Evolutionary conservation across 1,139 yeast genomes (phyloP), one percentile per base, ranked within the genome.

Genomic region (Geotrichum citri-aurantii): DNA sequence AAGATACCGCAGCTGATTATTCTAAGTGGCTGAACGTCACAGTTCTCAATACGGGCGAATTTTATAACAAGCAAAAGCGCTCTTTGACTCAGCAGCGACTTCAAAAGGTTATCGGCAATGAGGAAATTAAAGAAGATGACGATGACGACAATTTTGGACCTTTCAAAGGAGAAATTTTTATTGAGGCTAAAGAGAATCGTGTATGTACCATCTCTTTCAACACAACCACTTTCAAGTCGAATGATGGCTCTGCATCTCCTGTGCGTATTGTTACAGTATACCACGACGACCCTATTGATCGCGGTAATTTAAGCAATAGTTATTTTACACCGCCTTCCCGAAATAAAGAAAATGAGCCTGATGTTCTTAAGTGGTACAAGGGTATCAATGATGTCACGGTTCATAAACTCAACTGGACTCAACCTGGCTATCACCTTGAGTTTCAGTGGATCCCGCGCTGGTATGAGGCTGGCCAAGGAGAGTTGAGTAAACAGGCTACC

Each of bases 401-500:
- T 59, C 88, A 86, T 69, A 88, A 86, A 68, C 73, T 86, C 42
- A 78, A 80, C 65, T 85, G 89, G 84, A 73, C 79, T 17, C 76
- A 75, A 55, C 65, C 71, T 1, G 74, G 77, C 1, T 86, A 82
- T 67, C 86, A 80, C 63, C 63, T 90, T 54, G 88, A 85, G 1
- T 68, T 90, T 59, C 88, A 87, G 67, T 89, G 96, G 96, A 76
- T 87, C 49, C 95, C 95, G 3, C 80, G 80, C 59, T 77, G 85
- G 61, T 77, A 81, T 62, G 82, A 80, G 47, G 77, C 75, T 54
- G 77, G 73, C 10, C 27, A 17, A 7, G 11, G 17, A n/a, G 12
- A 17, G 23, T 11, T 23, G n/a, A 27, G 11, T 2, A 12, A n/a
- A 17, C 26, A 46, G 64, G 23, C 59, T 14, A 33, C 44, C 10